A percentile compares a stretch with the other conserved stretches of the same genome.
Conservation (phyloP, 805 yeast genomes). For the Ogataea naganishii region DNA sequence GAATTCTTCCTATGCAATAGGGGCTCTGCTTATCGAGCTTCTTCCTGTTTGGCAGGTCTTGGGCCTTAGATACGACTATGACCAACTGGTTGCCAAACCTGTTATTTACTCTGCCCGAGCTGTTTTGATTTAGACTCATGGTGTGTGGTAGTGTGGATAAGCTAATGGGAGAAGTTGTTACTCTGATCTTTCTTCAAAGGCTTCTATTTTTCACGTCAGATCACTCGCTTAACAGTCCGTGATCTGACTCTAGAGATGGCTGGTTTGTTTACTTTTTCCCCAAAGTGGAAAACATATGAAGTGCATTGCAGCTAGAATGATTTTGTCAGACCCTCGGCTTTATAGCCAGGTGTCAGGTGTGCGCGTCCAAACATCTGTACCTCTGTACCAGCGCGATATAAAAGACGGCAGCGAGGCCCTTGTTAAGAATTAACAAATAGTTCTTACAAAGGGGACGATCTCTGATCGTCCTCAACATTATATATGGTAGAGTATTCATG, state of each 20-base stretch:
- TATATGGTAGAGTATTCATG: too few relatives aligned
- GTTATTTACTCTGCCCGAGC: constrained; percentile 1
- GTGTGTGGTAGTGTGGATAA: not conserved
- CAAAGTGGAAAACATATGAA: constrained; percentile 3
- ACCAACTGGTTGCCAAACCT: constrained; percentile 49
- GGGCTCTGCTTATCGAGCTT: constrained; percentile 92
- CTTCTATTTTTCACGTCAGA: not conserved
- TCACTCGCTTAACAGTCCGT: not conserved
- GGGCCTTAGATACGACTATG: constrained; percentile 71
- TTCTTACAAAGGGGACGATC: too few relatives aligned
- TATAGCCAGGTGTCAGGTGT: constrained; percentile 1
- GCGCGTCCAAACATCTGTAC: constrained; percentile 1
- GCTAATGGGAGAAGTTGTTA: not conserved
- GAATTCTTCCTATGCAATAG: constrained; percentile 73
- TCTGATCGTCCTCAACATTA: too few relatives aligned
- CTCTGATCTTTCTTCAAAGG: constrained; percentile 1
- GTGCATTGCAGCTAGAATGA: constrained; percentile 1
- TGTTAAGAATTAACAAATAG: too few relatives aligned
- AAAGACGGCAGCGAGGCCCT: too few relatives aligned
- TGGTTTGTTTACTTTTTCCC: constrained; percentile 7
- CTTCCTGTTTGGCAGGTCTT: constrained; percentile 78
- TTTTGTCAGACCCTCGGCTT: not conserved
- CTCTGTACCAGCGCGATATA: too few relatives aligned
- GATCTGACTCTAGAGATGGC: constrained; percentile 2
- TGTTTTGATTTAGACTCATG: not conserved